Base-by-base conservation (phyloP, 1,284 basidiomycete species). In the Fomitopsis palustris region DNA sequence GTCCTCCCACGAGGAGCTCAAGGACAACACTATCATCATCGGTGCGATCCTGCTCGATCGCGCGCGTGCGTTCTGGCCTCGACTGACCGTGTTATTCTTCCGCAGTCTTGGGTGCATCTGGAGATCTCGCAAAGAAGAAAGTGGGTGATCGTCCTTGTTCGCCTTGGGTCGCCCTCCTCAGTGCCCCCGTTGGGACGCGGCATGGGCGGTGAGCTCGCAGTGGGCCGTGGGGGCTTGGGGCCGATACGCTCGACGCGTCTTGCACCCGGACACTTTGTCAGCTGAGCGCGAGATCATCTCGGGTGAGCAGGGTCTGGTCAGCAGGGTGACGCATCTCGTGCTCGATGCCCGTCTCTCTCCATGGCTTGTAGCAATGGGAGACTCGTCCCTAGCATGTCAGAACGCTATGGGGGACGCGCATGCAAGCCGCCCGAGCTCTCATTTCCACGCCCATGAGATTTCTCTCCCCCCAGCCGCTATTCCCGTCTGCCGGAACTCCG, bases 111-210 rank as follows among this genome's bases (percentile, higher is more conserved):
- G 97, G 97, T 62, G 96, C 96, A 23, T 97, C 94, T 60, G 96
- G 96, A 55, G 96, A 99, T 81, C 83, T 99, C 54, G 97, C 96
- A 61, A 98, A 98, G 90, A 99, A 99, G 82, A 99, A 99, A 86
- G 95, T 92, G 54, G 54, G 76, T 62, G 58, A 41, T 16, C 59
- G 16, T 35, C 59, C 21, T 52, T 35, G 54, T 27, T 23, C 19
- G 33, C 49, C 49, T 23, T 52, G 33, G 49, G 9, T 59, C 45
- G 58, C 21, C 51, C 51, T 54, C 52, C 23, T n/a, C 14, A 14
- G 16, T 38, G 25, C n/a, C 5, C 49, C 1, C 49, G 64, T 59
- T 59, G 55, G 59, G 58, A 56, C 58, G 55, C 39, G 53, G 59
- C 52, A 47, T 60, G 63, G 58, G 61, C 61, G 45, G 42, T 58